Evolutionary conservation across 345 rosid genomes (phyloP), one percentile per base, ranked within the genome.

Genomic region (Syzygium jambos): DNA sequence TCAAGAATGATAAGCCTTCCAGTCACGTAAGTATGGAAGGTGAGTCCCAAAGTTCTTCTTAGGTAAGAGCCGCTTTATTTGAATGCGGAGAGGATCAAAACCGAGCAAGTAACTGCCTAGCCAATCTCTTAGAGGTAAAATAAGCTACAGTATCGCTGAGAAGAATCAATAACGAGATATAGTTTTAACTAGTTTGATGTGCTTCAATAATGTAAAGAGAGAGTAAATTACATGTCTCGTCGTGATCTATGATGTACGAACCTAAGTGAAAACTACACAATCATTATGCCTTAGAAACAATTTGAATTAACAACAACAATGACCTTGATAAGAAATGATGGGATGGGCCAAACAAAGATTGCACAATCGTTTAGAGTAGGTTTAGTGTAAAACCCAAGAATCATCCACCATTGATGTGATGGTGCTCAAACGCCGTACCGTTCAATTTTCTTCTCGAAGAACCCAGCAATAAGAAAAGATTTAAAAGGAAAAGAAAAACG

Each of bases 161-260:
- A 68, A 34, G 9, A 30, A 8, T 1, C 4, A 15, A 16, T 34
- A 4, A 68, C 17, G 25, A 59, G 30, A 27, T 11, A 59, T 25
- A 27, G 3, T 12, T n/a, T n/a, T n/a, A n/a, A n/a, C 0, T n/a
- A 27, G 8, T 61, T n/a, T 12, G 73, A 61, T n/a, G 73, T 0
- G 29, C 9, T 61, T n/a, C 8, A 0, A 61, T 34, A 10, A 34
- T 68, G 12, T 34, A 4, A 68, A 68, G 3, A 16, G 78, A 68
- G 17, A 38, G 21, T 8, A 68, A 68, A 43, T 30, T 21, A 0
- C 19, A 68, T 34, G 13, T 34, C 23, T 68, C 0, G 11, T 30
- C 9, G 25, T 22, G 11, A 55, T 12, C 22, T 19, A 3, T 9
- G 78, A 34, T 9, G 34, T 9, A 34, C 43, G 2, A 34, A 34